Percentiles rank a stretch among this genome's conserved stretches.
phyloP scores from a whole-genome alignment of 306 rosid species.

The Quillaja saponaria region DNA sequence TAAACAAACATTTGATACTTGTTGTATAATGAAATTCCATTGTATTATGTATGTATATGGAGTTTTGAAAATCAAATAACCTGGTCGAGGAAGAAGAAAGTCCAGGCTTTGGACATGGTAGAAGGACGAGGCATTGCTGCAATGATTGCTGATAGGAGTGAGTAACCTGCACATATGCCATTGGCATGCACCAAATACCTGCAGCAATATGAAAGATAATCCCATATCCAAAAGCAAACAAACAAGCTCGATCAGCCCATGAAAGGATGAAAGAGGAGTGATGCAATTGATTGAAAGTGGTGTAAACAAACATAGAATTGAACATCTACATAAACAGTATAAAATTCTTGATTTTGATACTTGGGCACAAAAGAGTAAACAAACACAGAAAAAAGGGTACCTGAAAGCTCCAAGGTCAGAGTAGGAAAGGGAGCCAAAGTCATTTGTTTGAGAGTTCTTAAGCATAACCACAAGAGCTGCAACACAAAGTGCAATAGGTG shows the following conservation, averaged over 20 bases:
- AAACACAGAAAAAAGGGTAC: too few species aligned
- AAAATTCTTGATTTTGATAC: too few species aligned
- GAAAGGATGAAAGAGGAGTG: too few species aligned
- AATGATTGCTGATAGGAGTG: conserved; percentile 68
- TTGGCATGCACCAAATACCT: conserved; percentile 93
- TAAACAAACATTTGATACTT: not conserved
- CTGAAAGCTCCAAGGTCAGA: conserved; percentile 75
- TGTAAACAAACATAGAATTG: too few species aligned
- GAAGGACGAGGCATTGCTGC: conserved; percentile 67
- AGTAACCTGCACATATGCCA: conserved; percentile 90
- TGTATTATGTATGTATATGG: not conserved
- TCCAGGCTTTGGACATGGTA: conserved; percentile 67
- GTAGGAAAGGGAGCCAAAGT: conserved; percentile 71
- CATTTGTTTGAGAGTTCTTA: conserved; percentile 62
- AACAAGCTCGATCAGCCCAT: too few species aligned
- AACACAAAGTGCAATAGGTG: conserved; percentile 72
- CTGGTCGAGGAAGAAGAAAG: conserved; percentile 89
- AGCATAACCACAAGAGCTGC: conserved; percentile 84
- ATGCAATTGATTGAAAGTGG: too few species aligned
- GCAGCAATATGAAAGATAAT: not conserved
- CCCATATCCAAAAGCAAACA: not conserved
- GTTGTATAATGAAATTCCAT: not conserved
- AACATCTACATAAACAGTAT: too few species aligned
- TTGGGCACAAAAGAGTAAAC: too few species aligned
- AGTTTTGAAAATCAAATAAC: conserved; percentile 30